These are phyloP conservation scores for Chlorella vulgaris DNA, from an alignment of 139 green algal species.

Conservation along the genomic window DNA sequence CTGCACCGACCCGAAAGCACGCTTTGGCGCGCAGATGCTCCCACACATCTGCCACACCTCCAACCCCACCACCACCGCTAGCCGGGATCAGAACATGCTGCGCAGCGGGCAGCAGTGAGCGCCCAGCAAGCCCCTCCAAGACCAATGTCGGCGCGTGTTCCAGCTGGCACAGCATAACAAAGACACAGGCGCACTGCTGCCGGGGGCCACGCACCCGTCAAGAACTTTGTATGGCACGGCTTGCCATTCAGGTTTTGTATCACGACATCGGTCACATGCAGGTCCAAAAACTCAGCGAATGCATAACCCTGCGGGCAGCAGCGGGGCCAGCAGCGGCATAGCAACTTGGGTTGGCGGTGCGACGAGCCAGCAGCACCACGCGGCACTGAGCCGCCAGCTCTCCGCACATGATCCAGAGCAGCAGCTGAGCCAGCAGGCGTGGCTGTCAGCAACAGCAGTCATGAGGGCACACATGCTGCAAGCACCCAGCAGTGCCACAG, in stretches of 20 bases:
- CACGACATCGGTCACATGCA: conserved; percentile 60
- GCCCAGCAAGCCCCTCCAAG: no score
- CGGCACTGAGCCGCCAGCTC: no score
- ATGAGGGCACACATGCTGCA: background rate
- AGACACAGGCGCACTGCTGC: no score
- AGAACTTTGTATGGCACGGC: conserved; percentile 67
- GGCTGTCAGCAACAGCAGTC: no score
- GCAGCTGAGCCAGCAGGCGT: no score
- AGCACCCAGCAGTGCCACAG: background rate
- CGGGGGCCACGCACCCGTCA: conserved; percentile 75
- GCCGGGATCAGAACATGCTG: no score
- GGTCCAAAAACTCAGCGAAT: conserved; percentile 82
- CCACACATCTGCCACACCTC: background rate
- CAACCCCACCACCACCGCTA: background rate
- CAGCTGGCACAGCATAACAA: background rate
- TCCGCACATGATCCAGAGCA: no score
- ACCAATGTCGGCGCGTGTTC: no score
- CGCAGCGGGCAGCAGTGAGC: no score
- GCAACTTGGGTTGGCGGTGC: background rate
- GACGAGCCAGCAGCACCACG: background rate
- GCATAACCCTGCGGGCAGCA: conserved; percentile 72
- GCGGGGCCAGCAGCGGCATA: background rate
- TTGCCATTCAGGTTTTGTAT: conserved; percentile 76
- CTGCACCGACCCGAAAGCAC: no score
- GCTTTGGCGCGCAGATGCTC: no score